Evolutionary conservation across 2,329 filamentous ascomycete species (phyloP), one percentile per base, ranked within the genome.

Genomic region (Pseudogymnoascus pannorum): DNA sequence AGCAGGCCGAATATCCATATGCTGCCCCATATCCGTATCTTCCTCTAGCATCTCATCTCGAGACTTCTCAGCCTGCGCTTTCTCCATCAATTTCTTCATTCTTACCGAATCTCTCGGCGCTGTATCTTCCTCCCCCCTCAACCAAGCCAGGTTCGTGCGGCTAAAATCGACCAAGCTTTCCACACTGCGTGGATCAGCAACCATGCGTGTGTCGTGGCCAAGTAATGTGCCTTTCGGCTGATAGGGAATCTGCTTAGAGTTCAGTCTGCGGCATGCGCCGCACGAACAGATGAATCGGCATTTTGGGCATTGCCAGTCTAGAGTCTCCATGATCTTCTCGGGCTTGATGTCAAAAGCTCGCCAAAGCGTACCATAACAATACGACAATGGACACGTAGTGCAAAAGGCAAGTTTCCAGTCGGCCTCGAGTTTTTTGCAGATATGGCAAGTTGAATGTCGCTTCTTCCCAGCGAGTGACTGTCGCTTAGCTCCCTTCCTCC

Each of bases 301-400:
- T 69, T 87, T 91, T 0, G 94, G 94, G 66, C 94, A 99, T 69
- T 88, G 83, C 93, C 94, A 99, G 57, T 86, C 79, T 65, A 87
- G 83, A 65, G 90, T 81, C 70, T 95, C 87, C 81, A 97, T 87
- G 0, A 92, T 84, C 18, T 85, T 79, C 68, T 93, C 85, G 0
- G 94, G 94, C 82, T 91, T 88, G 72, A 92, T 84, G 72, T 97
- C 93, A 70, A 96, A 96, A 0, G 91, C 92, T 61, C 94, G 82
- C 75, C 92, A 97, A 1, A 99, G 79, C 14, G 88, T 88, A n/a
- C 93, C 93, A 70, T 95, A 99, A 73, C 94, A 97, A 72, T 95
- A 99, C 0, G 84, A 85, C 61, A 89, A 80, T 11, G 81, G 79
- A 69, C 94, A 97, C 36, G 78, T 86, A 0, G 85, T 86, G 74